A percentile compares a stretch with the other conserved stretches of the same genome.
These are phyloP conservation scores for Platanus orientalis DNA, from an alignment of 164 flowering plant genomes.

Conservation along the genomic window DNA sequence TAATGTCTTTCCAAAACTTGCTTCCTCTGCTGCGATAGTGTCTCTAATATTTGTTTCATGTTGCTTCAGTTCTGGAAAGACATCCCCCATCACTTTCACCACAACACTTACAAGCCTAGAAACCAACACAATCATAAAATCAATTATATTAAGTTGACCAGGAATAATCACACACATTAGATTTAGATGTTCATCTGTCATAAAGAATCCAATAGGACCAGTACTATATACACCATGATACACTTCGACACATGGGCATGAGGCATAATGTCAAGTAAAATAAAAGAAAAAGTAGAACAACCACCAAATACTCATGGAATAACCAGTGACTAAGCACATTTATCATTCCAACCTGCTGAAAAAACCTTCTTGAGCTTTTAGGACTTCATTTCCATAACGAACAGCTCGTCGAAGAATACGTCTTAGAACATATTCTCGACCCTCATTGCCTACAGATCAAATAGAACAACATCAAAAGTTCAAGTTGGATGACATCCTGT, in stretches of 20 bases:
- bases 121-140: slow-evolving; percentile 5
- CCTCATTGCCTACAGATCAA: slow-evolving; percentile 75
- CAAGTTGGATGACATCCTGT: neutral
- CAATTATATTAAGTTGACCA: neutral
- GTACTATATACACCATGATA: slow-evolving; percentile 5
- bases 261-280: neutral
- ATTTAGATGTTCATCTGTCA: neutral
- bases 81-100: slow-evolving; percentile 77
- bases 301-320: neutral
- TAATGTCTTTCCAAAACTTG: slow-evolving; percentile 88
- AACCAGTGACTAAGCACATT: neutral
- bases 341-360: slow-evolving; percentile 64
- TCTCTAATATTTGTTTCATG: slow-evolving; percentile 59
- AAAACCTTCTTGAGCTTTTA: slow-evolving; percentile 88
- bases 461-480: neutral
- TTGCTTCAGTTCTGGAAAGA: slow-evolving; percentile 82
- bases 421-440: slow-evolving; percentile 94
- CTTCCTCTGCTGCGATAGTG: slow-evolving; percentile 75
- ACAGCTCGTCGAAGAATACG: slow-evolving; percentile 99
- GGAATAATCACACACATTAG: neutral
- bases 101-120: slow-evolving; percentile 74
- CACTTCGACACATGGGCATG: neutral
- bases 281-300: neutral
- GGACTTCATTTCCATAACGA: slow-evolving; percentile 92
- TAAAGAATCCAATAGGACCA: neutral